Conservation (phyloP, 257 asterid species). For the Scutellaria minor region DNA sequence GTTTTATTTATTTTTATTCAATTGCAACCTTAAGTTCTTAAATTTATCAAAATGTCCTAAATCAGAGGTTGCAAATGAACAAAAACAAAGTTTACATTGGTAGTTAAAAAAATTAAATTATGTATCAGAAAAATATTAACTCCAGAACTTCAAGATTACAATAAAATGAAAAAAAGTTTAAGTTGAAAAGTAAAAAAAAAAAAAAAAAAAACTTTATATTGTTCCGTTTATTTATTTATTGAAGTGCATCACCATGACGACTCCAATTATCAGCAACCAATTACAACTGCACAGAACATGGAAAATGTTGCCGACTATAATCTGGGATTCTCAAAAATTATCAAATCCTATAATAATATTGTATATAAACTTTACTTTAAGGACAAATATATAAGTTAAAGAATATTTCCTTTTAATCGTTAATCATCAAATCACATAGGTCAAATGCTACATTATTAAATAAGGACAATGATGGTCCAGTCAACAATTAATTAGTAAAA, state of each 20-base stretch:
- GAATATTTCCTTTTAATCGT: not conserved
- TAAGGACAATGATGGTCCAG: slow-evolving; percentile 28
- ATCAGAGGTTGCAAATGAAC: too few species aligned
- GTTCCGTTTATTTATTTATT: too few species aligned
- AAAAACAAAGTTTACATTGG: too few species aligned
- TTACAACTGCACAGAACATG: slow-evolving; percentile 36
- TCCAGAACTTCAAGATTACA: too few species aligned
- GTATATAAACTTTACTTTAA: not conserved
- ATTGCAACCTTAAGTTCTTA: too few species aligned
- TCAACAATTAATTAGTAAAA: not conserved
- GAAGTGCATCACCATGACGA: slow-evolving; percentile 35
- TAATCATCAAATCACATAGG: slow-evolving; percentile 6
- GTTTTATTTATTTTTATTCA: too few species aligned
- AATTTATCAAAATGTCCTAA: too few species aligned
- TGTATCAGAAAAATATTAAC: too few species aligned
- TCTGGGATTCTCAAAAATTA: slow-evolving; percentile 3
- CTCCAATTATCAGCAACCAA: slow-evolving; percentile 26
- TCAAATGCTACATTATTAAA: slow-evolving; percentile 30
- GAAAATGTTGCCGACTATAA: slow-evolving; percentile 39
- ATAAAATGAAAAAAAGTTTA: too few species aligned
- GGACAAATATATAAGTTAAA: not conserved
- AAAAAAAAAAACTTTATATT: too few species aligned
- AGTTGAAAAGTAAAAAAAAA: too few species aligned
- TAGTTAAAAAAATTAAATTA: too few species aligned
- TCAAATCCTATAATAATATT: not conserved